phyloP scores from a whole-genome alignment of 352 stramenopile species.

The Nothophytophthora sp. region DNA sequence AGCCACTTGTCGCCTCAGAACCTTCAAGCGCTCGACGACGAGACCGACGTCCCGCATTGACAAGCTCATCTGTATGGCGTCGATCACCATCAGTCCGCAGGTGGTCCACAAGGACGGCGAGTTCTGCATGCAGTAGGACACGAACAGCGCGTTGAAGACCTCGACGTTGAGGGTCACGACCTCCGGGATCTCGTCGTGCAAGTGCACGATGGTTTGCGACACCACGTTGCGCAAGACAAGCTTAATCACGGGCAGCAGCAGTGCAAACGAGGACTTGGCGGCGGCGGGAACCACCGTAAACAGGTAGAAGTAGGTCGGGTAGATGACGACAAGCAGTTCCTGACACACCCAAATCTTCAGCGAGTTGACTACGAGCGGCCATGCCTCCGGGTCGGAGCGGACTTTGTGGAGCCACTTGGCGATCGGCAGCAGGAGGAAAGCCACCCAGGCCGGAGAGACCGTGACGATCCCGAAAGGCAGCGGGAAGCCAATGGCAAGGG shows the following conservation, averaged over 20 bases:
- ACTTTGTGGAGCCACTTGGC: slow-evolving; percentile 2
- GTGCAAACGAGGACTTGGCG: slow-evolving; percentile 13
- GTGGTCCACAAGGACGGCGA: slow-evolving; percentile 29
- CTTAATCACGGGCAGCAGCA: slow-evolving; percentile 35
- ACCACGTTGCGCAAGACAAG: slow-evolving; percentile 21
- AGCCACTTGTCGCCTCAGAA: slow-evolving; percentile 5
- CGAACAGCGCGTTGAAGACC: slow-evolving; percentile 44
- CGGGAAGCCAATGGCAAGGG: slow-evolving; percentile 27
- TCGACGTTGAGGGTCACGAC: slow-evolving; percentile 47
- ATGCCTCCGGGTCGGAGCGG: slow-evolving; percentile 10
- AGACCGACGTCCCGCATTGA: slow-evolving; percentile 17
- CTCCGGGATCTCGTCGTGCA: slow-evolving; percentile 24
- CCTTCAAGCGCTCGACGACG: slow-evolving; percentile 5
- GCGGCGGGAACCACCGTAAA: slow-evolving; percentile 16
- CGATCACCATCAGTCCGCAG: slow-evolving; percentile 19
- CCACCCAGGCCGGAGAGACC: slow-evolving; percentile 9
- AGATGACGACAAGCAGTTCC: slow-evolving; percentile 23
- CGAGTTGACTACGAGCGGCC: slow-evolving; percentile 8
- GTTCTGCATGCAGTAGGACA: slow-evolving; percentile 45
- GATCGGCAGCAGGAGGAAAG: slow-evolving; percentile 11
- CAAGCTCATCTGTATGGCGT: slow-evolving; percentile 13
- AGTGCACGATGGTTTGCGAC: slow-evolving; percentile 12
- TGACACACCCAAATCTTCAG: slow-evolving; percentile 15
- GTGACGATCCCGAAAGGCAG: slow-evolving; percentile 37
- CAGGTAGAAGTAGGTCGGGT: slow-evolving; percentile 27